Evolutionary conservation across 768 basidiomycete species (phyloP).

Genomic region (Mycena leptocephala): DNA sequence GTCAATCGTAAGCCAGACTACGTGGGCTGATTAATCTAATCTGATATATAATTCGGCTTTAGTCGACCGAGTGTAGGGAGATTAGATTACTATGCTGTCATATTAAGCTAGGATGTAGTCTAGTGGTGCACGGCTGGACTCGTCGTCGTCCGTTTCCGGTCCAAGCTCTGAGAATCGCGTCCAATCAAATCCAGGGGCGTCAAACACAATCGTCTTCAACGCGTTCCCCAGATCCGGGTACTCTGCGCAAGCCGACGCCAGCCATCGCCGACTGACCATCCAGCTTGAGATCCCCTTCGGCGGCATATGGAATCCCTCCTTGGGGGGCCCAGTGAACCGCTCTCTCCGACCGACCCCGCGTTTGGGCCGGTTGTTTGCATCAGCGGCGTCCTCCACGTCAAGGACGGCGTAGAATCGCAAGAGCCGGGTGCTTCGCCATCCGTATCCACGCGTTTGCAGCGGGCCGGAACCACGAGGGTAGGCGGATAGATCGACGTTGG

Average conservation of each 20-base stretch:
- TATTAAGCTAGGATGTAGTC: slow-evolving; percentile 53
- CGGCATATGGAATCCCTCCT: slow-evolving; percentile 72
- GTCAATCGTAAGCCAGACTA: not conserved
- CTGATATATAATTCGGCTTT: not conserved
- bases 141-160: slow-evolving; percentile 60
- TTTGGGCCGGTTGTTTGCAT: slow-evolving; percentile 65
- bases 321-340: slow-evolving; percentile 68
- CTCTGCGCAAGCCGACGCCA: slow-evolving; percentile 55
- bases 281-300: slow-evolving; percentile 77
- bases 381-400: slow-evolving; percentile 70
- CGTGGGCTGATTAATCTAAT: not conserved
- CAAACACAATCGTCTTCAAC: slow-evolving; percentile 62
- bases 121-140: slow-evolving; percentile 38
- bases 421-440: slow-evolving; percentile 81
- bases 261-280: slow-evolving; percentile 86
- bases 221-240: slow-evolving; percentile 65
- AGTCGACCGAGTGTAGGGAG: not conserved
- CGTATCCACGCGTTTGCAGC: slow-evolving; percentile 71
- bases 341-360: slow-evolving; percentile 72
- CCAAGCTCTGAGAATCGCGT: slow-evolving; percentile 65
- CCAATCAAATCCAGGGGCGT: slow-evolving; percentile 69
- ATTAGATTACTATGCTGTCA: too few species aligned
- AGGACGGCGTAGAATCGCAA: slow-evolving; percentile 73
- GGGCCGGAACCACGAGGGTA: slow-evolving; percentile 49
- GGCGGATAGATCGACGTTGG: slow-evolving; percentile 38